These are phyloP conservation scores for Melampsora americana DNA, from an alignment of 1,284 basidiomycete genomes.

Conservation along the genomic window DNA sequence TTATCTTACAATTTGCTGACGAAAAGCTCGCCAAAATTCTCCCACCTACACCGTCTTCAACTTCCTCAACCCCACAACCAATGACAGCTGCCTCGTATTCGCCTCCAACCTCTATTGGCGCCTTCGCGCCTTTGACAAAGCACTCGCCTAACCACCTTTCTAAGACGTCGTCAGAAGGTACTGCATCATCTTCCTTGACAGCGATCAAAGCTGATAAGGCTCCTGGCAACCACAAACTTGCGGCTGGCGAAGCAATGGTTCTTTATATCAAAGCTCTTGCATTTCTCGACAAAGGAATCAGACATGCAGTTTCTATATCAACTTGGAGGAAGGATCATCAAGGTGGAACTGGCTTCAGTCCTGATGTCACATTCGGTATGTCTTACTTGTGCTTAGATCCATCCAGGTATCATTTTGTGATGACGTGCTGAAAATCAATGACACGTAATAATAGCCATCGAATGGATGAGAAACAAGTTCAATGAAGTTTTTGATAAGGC, in stretches of 20 bases:
- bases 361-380: slow-evolving; percentile 61
- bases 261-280: slow-evolving; percentile 89
- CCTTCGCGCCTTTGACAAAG: slow-evolving; percentile 12
- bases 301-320: slow-evolving; percentile 56
- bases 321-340: slow-evolving; percentile 55
- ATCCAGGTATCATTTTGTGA: not conserved
- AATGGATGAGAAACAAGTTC: slow-evolving; percentile 61
- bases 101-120: slow-evolving; percentile 8
- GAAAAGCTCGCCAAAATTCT: slow-evolving; percentile 23
- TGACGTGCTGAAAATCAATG: not conserved
- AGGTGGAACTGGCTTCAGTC: slow-evolving; percentile 53
- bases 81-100: not conserved
- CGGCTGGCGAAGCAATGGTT: slow-evolving; percentile 66
- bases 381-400: slow-evolving; percentile 27
- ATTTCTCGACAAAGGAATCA: slow-evolving; percentile 86
- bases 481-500: slow-evolving; percentile 63
- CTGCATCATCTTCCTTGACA: not conserved
- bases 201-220: not conserved
- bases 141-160: not conserved
- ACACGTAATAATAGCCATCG: slow-evolving; percentile 55
- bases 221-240: not conserved
- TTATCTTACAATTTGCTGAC: slow-evolving; percentile 33
- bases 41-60: slow-evolving; percentile 36
- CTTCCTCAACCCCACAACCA: not conserved
- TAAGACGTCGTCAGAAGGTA: not conserved